Percentiles rank a stretch among this genome's conserved stretches.
Evolutionary conservation across 148 eudicot genomes (phyloP).

Genomic region (Agrostemma githago): DNA sequence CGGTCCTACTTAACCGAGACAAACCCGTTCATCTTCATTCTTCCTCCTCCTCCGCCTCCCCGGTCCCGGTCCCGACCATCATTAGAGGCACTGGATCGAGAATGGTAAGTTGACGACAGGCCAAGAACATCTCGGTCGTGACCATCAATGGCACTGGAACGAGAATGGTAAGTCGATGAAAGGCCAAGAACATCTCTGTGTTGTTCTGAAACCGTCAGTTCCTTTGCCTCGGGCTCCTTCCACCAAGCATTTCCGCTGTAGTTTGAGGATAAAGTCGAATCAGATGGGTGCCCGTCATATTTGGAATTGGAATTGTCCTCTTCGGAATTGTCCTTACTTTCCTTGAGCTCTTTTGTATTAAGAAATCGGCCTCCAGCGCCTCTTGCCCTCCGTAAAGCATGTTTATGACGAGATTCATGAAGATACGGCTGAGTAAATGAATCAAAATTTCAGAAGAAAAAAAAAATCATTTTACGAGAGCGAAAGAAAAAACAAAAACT

Average conservation of each 20-base stretch:
- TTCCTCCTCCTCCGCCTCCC: constrained; percentile 10
- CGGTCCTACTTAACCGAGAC: constrained; percentile 32
- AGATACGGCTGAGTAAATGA: constrained; percentile 53
- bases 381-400: constrained; percentile 73
- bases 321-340: constrained; percentile 22
- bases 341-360: constrained; percentile 45
- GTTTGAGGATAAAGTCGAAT: constrained; percentile 24
- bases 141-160: constrained; percentile 23
- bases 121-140: constrained; percentile 28
- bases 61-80: constrained; percentile 24
- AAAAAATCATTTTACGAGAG: too few species aligned
- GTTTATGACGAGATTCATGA: constrained; percentile 72
- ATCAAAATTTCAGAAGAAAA: too few species aligned
- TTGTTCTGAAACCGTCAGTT: constrained; percentile 19
- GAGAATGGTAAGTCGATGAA: constrained; percentile 27
- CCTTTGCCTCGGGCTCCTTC: constrained; percentile 23
- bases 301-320: constrained; percentile 24
- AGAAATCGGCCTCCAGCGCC: constrained; percentile 80
- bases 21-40: constrained; percentile 33
- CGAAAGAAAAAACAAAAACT: too few species aligned
- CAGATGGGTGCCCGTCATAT: constrained; percentile 23
- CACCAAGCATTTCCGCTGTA: constrained; percentile 23
- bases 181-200: constrained; percentile 27
- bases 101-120: constrained; percentile 26
- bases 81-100: constrained; percentile 19